Conservation (phyloP, 208 protist genomes). For the Trypanosoma platydactyli region DNA sequence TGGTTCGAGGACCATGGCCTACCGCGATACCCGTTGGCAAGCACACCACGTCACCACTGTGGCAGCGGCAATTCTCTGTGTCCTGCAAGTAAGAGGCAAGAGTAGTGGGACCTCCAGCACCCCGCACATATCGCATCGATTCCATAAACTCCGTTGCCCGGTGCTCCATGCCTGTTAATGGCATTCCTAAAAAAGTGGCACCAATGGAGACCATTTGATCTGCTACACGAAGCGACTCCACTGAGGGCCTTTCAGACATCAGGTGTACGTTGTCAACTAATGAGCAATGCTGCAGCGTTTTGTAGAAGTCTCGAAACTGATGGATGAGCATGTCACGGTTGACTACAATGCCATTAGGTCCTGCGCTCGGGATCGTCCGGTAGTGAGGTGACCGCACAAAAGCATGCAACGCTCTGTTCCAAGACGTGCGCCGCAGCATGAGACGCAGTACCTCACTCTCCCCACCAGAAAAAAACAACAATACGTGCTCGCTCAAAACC, state of each 20-base stretch:
- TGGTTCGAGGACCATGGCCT: constrained; percentile 87
- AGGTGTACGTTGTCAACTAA: constrained; percentile 91
- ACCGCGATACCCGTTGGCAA: constrained; percentile 84
- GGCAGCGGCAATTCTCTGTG: constrained; percentile 78
- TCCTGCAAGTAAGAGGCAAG: constrained; percentile 76
- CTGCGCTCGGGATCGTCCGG: constrained; percentile 76
- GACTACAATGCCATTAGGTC: constrained; percentile 81
- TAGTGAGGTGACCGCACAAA: constrained; percentile 89
- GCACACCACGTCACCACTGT: constrained; percentile 88
- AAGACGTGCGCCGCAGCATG: constrained; percentile 28
- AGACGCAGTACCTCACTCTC: not conserved
- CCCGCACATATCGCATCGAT: constrained; percentile 86
- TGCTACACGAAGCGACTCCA: constrained; percentile 78
- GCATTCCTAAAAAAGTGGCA: constrained; percentile 81
- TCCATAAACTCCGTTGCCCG: constrained; percentile 86
- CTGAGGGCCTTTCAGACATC: constrained; percentile 73
- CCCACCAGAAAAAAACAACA: constrained; percentile 6
- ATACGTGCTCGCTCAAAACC: not conserved
- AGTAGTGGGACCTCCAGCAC: constrained; percentile 74
- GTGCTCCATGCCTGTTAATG: constrained; percentile 82
- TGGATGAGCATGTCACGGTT: constrained; percentile 88
- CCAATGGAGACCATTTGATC: constrained; percentile 83
- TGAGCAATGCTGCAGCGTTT: constrained; percentile 80
- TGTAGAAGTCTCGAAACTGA: constrained; percentile 91
- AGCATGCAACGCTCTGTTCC: constrained; percentile 59